A percentile compares a stretch with the other conserved stretches of the same genome.
phyloP scores from a whole-genome alignment of 441 rosid genomes.

The Populus hybrid region DNA sequence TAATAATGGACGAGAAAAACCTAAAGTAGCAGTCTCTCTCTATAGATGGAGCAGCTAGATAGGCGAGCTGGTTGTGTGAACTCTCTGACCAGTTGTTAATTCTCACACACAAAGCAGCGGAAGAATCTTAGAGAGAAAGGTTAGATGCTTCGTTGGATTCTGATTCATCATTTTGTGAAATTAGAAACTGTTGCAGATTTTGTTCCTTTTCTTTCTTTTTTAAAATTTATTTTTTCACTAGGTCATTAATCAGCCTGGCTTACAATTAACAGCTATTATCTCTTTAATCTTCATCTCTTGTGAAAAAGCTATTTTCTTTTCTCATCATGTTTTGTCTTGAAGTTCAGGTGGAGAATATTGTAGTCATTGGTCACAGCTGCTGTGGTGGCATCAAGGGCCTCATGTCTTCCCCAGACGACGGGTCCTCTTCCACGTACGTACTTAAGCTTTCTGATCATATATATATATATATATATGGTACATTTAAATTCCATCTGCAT shows the following conservation, averaged over 20 bases:
- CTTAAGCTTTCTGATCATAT: not conserved
- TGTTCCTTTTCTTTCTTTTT: not conserved
- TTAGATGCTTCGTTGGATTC: slow-evolving; percentile 16
- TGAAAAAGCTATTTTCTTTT: not conserved
- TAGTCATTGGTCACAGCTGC: slow-evolving; percentile 93
- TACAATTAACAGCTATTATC: not conserved
- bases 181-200: not conserved
- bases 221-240: too few relatives aligned
- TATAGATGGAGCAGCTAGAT: not conserved
- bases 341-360: slow-evolving; percentile 75
- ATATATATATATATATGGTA: not conserved
- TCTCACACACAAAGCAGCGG: not conserved
- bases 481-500: not conserved
- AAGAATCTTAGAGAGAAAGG: slow-evolving; percentile 14
- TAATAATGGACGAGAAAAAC: not conserved
- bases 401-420: slow-evolving; percentile 75
- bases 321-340: not conserved
- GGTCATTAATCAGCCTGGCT: not conserved
- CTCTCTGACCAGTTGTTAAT: not conserved
- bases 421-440: slow-evolving; percentile 49
- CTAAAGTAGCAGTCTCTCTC: not conserved
- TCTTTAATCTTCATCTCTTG: not conserved
- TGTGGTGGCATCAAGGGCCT: slow-evolving; percentile 96
- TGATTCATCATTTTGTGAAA: slow-evolving; percentile 16
- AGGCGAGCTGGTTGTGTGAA: not conserved